Evolutionary conservation across 2,329 filamentous ascomycete species (phyloP).

Genomic region (Pestalotiopsis sp.): DNA sequence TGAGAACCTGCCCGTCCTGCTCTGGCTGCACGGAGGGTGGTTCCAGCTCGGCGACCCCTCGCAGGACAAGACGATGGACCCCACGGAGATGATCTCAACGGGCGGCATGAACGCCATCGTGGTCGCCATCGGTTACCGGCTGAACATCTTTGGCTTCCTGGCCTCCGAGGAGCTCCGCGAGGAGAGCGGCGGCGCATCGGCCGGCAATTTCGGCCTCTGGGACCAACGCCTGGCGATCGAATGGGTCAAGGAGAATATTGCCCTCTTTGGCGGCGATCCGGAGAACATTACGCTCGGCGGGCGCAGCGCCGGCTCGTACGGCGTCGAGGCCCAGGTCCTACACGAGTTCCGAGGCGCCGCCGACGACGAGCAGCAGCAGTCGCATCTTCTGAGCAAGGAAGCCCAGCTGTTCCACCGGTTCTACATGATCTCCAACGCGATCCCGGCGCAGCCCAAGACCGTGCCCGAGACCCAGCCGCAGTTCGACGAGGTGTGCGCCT

Average conservation of each 20-base stretch:
- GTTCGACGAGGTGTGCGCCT: conserved; percentile 42
- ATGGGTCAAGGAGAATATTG: conserved; percentile 58
- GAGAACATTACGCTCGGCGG: conserved; percentile 51
- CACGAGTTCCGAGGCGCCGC: conserved; percentile 31
- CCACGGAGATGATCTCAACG: conserved; percentile 41
- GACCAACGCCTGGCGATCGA: conserved; percentile 52
- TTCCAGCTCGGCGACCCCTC: conserved; percentile 46
- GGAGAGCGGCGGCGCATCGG: conserved; percentile 50
- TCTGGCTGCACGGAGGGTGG: conserved; percentile 49
- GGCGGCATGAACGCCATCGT: conserved; percentile 34
- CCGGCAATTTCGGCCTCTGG: conserved; percentile 56
- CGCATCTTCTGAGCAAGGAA: neutral
- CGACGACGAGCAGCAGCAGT: neutral
- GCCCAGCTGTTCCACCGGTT: conserved; percentile 34
- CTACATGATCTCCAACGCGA: conserved; percentile 47
- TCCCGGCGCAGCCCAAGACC: conserved; percentile 44
- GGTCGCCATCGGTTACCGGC: conserved; percentile 53
- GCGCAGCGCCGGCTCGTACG: conserved; percentile 52
- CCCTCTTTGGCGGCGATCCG: conserved; percentile 53
- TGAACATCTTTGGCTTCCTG: conserved; percentile 64
- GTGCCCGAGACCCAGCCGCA: conserved; percentile 37
- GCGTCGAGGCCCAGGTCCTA: conserved; percentile 44
- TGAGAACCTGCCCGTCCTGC: conserved; percentile 31
- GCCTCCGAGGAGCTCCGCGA: conserved; percentile 34
- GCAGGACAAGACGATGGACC: conserved; percentile 42